Conservation (phyloP, 768 basidiomycete genomes). For the Russula sp. region DNA sequence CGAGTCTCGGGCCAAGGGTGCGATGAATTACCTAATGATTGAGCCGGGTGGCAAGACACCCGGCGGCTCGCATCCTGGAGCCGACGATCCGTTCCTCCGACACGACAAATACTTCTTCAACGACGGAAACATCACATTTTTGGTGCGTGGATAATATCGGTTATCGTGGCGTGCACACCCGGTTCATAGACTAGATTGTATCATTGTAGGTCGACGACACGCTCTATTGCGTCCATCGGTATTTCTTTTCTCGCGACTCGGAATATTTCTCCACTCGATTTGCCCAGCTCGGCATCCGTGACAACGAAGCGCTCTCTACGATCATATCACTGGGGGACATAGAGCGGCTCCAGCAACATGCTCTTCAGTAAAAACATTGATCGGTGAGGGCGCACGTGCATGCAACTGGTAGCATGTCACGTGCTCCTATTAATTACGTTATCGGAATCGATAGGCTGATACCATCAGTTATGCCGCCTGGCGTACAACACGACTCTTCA, state of each 20-base stretch:
- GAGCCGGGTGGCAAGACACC: not conserved
- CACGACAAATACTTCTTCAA: conserved; percentile 17
- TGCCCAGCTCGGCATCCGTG: not conserved
- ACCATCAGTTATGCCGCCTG: too few relatives aligned
- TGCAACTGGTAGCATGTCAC: too few relatives aligned
- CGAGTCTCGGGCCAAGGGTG: not conserved
- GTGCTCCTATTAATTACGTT: too few relatives aligned
- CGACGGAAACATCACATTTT: conserved; percentile 19
- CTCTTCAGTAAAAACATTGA: too few relatives aligned
- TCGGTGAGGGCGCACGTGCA: too few relatives aligned
- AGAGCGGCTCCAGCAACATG: too few relatives aligned
- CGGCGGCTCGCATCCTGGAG: not conserved
- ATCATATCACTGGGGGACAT: not conserved
- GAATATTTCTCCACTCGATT: conserved; percentile 7
- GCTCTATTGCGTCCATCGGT: conserved; percentile 11
- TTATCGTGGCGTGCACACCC: not conserved
- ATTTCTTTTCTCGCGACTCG: conserved; percentile 17
- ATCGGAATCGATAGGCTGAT: too few relatives aligned
- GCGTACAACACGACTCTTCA: too few relatives aligned
- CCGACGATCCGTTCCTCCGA: not conserved
- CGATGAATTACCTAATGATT: not conserved
- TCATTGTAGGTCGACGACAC: conserved; percentile 14
- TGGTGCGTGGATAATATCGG: conserved; percentile 2
- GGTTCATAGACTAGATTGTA: not conserved
- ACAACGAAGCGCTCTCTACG: not conserved